Percentiles rank a stretch among this genome's conserved stretches.
Conservation (phyloP, 768 basidiomycete species). For the Daedalea quercina region DNA sequence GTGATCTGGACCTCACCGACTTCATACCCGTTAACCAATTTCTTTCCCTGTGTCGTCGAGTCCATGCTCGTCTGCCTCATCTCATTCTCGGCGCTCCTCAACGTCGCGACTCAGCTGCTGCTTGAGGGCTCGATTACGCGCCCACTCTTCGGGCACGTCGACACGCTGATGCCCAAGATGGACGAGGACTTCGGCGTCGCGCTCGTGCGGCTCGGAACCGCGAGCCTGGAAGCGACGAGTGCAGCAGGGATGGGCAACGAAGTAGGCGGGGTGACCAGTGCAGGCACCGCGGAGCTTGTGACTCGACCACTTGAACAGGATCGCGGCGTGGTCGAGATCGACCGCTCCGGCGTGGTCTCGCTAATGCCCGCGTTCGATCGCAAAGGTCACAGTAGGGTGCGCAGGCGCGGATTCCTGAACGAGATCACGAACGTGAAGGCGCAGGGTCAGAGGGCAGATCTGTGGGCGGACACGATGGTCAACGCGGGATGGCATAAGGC, state of each 20-base stretch:
- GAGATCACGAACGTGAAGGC: slow-evolving; percentile 42
- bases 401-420: slow-evolving; percentile 38
- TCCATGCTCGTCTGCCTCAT: slow-evolving; percentile 52
- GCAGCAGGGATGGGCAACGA: slow-evolving; percentile 71
- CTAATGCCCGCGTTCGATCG: slow-evolving; percentile 25
- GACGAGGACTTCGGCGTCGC: slow-evolving; percentile 74
- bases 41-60: slow-evolving; percentile 69
- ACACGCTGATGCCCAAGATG: slow-evolving; percentile 38
- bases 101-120: slow-evolving; percentile 59
- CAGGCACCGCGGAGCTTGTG: slow-evolving; percentile 6
- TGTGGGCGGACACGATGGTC: slow-evolving; percentile 22
- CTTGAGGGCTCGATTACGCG: slow-evolving; percentile 52
- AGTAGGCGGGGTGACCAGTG: slow-evolving; percentile 44
- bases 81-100: slow-evolving; percentile 51
- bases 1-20: slow-evolving; percentile 43
- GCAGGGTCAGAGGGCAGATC: slow-evolving; percentile 28
- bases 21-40: slow-evolving; percentile 66
- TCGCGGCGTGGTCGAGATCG: slow-evolving; percentile 27
- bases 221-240: slow-evolving; percentile 69
- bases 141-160: slow-evolving; percentile 48
- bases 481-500: slow-evolving; percentile 35
- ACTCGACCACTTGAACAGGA: slow-evolving; percentile 1
- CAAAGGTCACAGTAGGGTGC: slow-evolving; percentile 17
- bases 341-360: slow-evolving; percentile 35
- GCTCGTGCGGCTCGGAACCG: slow-evolving; percentile 65